phyloP scores from a whole-genome alignment of 192 early-diverging fungal genomes.

The Backusella mclennaniae region DNA sequence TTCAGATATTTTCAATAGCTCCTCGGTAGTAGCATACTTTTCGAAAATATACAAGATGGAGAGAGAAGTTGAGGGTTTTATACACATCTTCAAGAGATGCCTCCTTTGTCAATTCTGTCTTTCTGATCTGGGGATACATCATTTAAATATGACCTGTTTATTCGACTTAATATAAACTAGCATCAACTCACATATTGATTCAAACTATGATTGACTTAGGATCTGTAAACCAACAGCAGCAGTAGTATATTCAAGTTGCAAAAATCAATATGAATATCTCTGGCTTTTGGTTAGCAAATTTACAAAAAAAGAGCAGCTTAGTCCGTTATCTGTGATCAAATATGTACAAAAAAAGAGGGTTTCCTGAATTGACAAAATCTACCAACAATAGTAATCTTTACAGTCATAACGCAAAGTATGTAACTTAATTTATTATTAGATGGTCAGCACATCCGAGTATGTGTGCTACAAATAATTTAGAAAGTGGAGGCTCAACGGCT shows the following conservation, averaged over 20 bases:
- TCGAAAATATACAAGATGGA: no score
- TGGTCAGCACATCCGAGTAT: not conserved
- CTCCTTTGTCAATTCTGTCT: no score
- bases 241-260: no score
- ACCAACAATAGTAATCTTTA: not conserved
- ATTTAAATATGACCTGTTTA: no score
- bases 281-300: not conserved
- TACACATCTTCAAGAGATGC: no score
- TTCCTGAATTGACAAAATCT: not conserved
- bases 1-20: no score
- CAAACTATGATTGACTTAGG: not conserved
- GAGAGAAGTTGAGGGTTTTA: no score
- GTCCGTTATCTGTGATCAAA: not conserved
- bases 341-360: not conserved
- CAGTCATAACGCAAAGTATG: not conserved
- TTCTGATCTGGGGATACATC: no score
- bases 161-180: no score
- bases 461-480: not conserved
- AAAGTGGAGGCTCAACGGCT: not conserved
- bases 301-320: not conserved
- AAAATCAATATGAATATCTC: no score
- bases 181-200: not conserved
- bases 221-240: no score
- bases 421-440: not conserved
- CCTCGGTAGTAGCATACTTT: no score